A percentile compares a stretch with the other conserved stretches of the same genome.
Evolutionary conservation across 257 asterid genomes (phyloP).

Genomic region (Solanum acaule): DNA sequence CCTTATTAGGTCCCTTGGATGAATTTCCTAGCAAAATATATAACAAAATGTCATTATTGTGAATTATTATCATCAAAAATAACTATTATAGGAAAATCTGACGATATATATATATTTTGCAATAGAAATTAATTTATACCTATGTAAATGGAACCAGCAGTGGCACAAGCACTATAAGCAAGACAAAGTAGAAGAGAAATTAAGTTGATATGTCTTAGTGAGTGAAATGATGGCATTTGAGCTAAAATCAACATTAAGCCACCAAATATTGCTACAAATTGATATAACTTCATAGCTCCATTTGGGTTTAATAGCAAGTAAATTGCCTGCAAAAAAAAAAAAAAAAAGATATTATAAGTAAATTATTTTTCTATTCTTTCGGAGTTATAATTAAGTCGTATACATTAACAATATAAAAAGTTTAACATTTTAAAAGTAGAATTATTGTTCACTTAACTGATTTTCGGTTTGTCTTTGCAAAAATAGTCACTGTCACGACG

Average conservation of each 20-base stretch:
- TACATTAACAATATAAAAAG: not conserved
- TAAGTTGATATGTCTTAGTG: slow-evolving; percentile 79
- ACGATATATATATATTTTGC: not conserved
- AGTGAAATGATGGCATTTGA: slow-evolving; percentile 94
- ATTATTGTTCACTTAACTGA: not conserved
- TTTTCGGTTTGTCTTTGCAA: not conserved
- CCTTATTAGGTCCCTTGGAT: slow-evolving; percentile 55
- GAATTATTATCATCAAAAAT: not conserved
- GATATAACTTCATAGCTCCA: slow-evolving; percentile 53
- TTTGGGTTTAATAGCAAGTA: slow-evolving; percentile 49
- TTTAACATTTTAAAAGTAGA: not conserved
- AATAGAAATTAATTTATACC: slow-evolving; percentile 27
- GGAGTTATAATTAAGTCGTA: not conserved
- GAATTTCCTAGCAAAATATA: slow-evolving; percentile 45
- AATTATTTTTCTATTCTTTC: not conserved
- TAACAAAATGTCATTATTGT: not conserved
- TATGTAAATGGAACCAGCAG: slow-evolving; percentile 71
- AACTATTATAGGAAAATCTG: not conserved
- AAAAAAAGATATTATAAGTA: not conserved
- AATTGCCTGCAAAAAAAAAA: slow-evolving; percentile 42
- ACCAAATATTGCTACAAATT: slow-evolving; percentile 71
- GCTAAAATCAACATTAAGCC: slow-evolving; percentile 69
- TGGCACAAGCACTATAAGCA: slow-evolving; percentile 74
- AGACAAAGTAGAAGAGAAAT: slow-evolving; percentile 59
- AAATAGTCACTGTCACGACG: not conserved